These are phyloP conservation scores for Talaromyces sp. DNA, from an alignment of 2,329 filamentous ascomycete genomes.

Conservation along the genomic window DNA sequence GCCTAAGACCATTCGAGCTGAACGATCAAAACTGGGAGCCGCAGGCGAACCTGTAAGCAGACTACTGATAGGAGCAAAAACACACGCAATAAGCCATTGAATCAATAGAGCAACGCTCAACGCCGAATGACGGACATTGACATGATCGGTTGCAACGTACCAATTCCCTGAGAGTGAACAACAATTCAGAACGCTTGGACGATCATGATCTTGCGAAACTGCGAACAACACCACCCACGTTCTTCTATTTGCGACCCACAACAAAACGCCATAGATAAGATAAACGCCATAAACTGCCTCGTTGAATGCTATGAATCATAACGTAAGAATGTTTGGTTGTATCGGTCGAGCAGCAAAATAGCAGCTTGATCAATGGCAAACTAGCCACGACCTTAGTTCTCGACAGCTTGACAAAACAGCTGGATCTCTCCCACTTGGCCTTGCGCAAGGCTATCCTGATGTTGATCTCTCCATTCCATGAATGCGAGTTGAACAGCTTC, in stretches of 20 bases:
- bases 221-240: slow-evolving; percentile 2
- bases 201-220: slow-evolving; percentile 2
- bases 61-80: not conserved
- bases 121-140: not conserved
- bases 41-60: not conserved
- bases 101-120: not conserved
- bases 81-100: not conserved
- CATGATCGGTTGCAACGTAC: not conserved
- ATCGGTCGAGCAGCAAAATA: not conserved
- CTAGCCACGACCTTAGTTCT: slow-evolving; percentile 23
- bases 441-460: slow-evolving; percentile 54
- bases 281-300: slow-evolving; percentile 25
- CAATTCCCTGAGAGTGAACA: not conserved
- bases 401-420: slow-evolving; percentile 65
- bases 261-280: slow-evolving; percentile 16
- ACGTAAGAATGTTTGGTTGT: slow-evolving; percentile 1
- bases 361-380: not conserved
- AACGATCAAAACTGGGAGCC: not conserved
- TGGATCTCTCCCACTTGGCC: slow-evolving; percentile 85
- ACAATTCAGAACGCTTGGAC: slow-evolving; percentile 7
- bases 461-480: slow-evolving; percentile 82
- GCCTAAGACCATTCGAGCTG: not conserved
- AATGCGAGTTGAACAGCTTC: slow-evolving; percentile 96
- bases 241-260: slow-evolving; percentile 12
- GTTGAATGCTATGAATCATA: slow-evolving; percentile 17